Conservation (phyloP, 352 stramenopile species). For the Phytophthora hibernalis region DNA sequence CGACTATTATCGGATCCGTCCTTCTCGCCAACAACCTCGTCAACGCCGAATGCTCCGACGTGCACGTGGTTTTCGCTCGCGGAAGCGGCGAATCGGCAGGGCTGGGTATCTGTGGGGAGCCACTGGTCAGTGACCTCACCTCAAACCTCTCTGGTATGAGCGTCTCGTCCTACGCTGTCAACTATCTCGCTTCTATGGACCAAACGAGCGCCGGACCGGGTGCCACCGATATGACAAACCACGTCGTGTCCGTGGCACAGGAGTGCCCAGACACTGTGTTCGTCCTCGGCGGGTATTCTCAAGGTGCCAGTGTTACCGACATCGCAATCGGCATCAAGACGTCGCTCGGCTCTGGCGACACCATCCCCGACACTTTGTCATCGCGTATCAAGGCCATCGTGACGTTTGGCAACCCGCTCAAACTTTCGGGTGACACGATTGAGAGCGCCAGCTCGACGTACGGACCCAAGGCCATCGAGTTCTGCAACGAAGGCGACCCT, state of each 20-base stretch:
- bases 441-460: conserved; percentile 27
- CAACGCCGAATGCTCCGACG: background rate
- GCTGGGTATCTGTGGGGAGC: conserved; percentile 38
- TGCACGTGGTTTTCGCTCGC: conserved; percentile 35
- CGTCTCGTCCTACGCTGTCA: conserved; percentile 43
- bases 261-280: conserved; percentile 44
- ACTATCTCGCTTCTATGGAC: conserved; percentile 33
- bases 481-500: conserved; percentile 30
- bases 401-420: conserved; percentile 45
- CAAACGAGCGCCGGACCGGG: conserved; percentile 38
- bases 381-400: conserved; percentile 44
- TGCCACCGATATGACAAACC: conserved; percentile 46
- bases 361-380: conserved; percentile 28
- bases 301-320: conserved; percentile 41
- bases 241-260: conserved; percentile 32
- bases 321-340: conserved; percentile 43
- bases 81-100: conserved; percentile 40
- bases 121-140: conserved; percentile 39
- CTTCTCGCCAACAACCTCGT: background rate
- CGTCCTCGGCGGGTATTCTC: conserved; percentile 38
- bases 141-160: conserved; percentile 40
- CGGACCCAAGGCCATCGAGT: conserved; percentile 28
- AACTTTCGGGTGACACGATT: conserved; percentile 35
- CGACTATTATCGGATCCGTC: background rate
- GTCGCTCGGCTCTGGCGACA: conserved; percentile 24